Evolutionary conservation across 148 eudicot species (phyloP).

Genomic region (Chenopodium berlandieri): DNA sequence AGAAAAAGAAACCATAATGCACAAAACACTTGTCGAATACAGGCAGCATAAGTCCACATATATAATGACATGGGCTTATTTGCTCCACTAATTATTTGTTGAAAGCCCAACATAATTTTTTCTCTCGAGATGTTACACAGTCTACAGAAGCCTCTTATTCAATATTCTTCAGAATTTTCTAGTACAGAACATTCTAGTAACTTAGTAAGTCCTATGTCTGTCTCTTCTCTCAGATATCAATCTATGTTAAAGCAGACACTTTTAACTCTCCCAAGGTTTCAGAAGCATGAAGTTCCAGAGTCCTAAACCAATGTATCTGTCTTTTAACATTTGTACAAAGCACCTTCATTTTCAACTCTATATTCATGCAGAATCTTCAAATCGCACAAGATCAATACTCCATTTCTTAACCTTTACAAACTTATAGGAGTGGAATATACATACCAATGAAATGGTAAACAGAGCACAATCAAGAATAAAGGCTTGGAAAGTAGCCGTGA

Average conservation of each 20-base stretch:
- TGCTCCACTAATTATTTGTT: neutral
- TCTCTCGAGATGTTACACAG: neutral
- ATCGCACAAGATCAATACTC: too few relatives aligned
- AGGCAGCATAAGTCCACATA: neutral
- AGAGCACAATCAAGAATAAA: neutral
- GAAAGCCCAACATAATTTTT: neutral
- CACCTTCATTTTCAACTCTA: neutral
- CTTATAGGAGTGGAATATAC: too few relatives aligned
- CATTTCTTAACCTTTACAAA: too few relatives aligned
- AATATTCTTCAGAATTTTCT: neutral
- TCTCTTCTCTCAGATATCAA: neutral
- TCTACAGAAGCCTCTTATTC: neutral
- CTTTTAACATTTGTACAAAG: neutral
- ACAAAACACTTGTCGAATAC: neutral
- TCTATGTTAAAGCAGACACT: neutral
- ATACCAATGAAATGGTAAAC: neutral
- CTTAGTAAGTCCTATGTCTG: neutral
- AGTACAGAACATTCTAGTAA: neutral
- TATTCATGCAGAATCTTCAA: neutral
- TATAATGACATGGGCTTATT: neutral
- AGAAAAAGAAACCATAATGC: neutral
- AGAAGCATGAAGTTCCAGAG: neutral
- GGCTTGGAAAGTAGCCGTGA: neutral
- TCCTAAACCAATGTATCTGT: neutral
- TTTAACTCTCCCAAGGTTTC: neutral